Conservation (phyloP, 2,329 filamentous ascomycete species). For the Colletotrichum brevisporum region DNA sequence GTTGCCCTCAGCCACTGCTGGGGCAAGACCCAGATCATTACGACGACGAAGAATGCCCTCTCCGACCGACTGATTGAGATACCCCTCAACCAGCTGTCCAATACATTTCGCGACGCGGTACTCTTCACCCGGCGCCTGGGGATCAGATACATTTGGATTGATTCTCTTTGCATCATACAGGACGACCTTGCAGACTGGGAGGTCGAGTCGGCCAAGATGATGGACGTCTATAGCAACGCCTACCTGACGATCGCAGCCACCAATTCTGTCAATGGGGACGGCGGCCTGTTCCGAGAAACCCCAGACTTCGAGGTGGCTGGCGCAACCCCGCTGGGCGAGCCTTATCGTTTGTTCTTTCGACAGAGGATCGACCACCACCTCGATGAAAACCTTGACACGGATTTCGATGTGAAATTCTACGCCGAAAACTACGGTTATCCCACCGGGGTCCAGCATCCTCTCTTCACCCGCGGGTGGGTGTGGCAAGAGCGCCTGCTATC, state of each 20-base stretch:
- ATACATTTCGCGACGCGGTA: conserved; percentile 36
- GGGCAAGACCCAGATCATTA: conserved; percentile 14
- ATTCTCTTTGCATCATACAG: conserved; percentile 42
- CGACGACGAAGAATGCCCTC: not conserved
- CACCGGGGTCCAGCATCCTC: not conserved
- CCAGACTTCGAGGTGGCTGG: conserved; percentile 5
- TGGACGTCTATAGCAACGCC: conserved; percentile 24
- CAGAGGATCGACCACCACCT: conserved; percentile 7
- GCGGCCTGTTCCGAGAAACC: conserved; percentile 4
- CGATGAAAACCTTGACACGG: not conserved
- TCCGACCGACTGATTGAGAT: not conserved
- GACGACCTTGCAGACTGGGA: conserved; percentile 40
- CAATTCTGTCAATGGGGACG: not conserved
- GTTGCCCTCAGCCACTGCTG: conserved; percentile 35
- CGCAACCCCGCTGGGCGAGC: not conserved
- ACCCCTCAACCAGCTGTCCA: conserved; percentile 4
- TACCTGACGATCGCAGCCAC: conserved; percentile 28
- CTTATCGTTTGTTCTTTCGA: not conserved
- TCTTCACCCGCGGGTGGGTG: conserved; percentile 45
- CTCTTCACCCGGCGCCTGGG: conserved; percentile 32
- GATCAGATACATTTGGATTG: conserved; percentile 42
- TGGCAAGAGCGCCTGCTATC: conserved; percentile 48
- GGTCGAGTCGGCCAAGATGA: conserved; percentile 32
- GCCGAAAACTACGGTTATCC: conserved; percentile 4
- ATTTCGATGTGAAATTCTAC: not conserved